These are phyloP conservation scores for Talaromyces verruculosus DNA, from an alignment of 2,329 filamentous ascomycete species.

Conservation along the genomic window DNA sequence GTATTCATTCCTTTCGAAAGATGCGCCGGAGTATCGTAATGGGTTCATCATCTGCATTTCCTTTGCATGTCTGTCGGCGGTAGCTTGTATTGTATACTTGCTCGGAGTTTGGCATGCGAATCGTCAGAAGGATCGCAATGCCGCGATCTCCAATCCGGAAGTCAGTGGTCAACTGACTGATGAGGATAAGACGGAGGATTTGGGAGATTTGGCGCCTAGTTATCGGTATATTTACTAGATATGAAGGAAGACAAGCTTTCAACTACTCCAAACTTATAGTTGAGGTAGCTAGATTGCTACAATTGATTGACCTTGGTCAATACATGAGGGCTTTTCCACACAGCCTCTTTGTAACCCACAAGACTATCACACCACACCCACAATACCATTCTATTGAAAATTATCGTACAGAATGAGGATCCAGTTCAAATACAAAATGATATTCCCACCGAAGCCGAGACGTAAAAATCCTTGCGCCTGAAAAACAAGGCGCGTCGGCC, in stretches of 20 bases:
- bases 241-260: too few species aligned
- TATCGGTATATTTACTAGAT: slow-evolving; percentile 42
- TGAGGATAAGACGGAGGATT: slow-evolving; percentile 34
- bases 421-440: not conserved
- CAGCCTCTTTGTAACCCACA: not conserved
- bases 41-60: slow-evolving; percentile 77
- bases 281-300: not conserved
- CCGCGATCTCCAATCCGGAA: slow-evolving; percentile 26
- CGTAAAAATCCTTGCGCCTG: slow-evolving; percentile 9
- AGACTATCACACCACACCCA: not conserved
- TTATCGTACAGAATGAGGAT: not conserved
- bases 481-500: not conserved
- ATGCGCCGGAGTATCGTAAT: slow-evolving; percentile 66
- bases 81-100: slow-evolving; percentile 47
- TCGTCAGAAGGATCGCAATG: slow-evolving; percentile 37
- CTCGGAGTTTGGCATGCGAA: slow-evolving; percentile 42
- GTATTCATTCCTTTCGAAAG: slow-evolving; percentile 64
- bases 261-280: too few species aligned
- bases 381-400: not conserved
- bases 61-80: slow-evolving; percentile 67
- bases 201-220: slow-evolving; percentile 45
- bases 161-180: slow-evolving; percentile 22
- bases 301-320: not conserved
- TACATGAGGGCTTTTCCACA: not conserved
- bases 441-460: not conserved